A percentile compares a stretch with the other conserved stretches of the same genome.
Evolutionary conservation across 1,284 basidiomycete genomes (phyloP).

Genomic region (Austroboletus rostrupii): DNA sequence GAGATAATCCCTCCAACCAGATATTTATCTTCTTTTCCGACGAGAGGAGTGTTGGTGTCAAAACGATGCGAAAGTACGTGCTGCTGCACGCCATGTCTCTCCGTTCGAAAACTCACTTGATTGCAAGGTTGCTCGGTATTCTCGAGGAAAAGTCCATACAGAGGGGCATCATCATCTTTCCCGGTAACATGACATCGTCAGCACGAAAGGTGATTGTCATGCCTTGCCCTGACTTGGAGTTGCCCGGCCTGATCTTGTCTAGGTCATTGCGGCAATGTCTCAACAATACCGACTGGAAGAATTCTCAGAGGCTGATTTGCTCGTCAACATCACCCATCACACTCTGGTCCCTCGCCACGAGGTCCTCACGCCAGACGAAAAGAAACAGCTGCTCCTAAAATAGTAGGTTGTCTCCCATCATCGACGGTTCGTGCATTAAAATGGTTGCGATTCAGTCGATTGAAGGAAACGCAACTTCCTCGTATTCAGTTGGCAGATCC

Average conservation of each 20-base stretch:
- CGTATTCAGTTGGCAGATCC: constrained; percentile 96
- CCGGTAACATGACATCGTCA: constrained; percentile 93
- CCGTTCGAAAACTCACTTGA: constrained; percentile 7
- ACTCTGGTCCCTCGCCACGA: constrained; percentile 93
- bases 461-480: constrained; percentile 97
- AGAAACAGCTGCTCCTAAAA: constrained; percentile 82
- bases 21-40: constrained; percentile 95
- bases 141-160: constrained; percentile 88
- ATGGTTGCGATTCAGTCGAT: constrained; percentile 56
- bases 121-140: constrained; percentile 73
- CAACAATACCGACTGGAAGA: constrained; percentile 88
- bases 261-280: constrained; percentile 90
- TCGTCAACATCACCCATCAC: constrained; percentile 98
- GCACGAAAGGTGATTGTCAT: constrained; percentile 76
- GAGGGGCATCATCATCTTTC: constrained; percentile 93
- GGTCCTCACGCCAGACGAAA: constrained; percentile 84
- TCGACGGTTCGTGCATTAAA: constrained; percentile 6
- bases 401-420: constrained; percentile 61
- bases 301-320: constrained; percentile 92
- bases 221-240: not conserved
- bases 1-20: constrained; percentile 67
- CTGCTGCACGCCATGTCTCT: not conserved
- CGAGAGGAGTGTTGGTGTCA: constrained; percentile 89
- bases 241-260: constrained; percentile 2
- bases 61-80: constrained; percentile 93